Conservation (phyloP, 441 rosid species). For the Populus hybrid region DNA sequence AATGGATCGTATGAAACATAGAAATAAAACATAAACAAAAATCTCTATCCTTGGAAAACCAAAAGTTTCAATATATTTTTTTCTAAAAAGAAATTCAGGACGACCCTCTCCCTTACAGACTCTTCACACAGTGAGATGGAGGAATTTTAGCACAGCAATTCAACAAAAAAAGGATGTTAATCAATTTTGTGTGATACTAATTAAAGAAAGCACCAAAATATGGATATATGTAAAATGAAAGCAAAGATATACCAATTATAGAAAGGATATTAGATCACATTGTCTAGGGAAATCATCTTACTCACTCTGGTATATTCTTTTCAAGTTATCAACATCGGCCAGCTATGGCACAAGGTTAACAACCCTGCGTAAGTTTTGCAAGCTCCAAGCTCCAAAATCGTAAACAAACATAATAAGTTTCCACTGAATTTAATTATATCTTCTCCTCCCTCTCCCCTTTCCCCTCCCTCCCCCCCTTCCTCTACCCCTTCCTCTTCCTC, state of each 20-base stretch:
- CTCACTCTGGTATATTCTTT: neutral
- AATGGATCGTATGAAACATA: too few species aligned
- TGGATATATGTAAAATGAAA: neutral
- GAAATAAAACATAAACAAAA: too few species aligned
- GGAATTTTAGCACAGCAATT: neutral
- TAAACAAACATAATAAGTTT: neutral
- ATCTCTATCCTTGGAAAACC: too few species aligned
- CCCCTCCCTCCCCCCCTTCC: conserved; percentile 53
- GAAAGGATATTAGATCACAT: neutral
- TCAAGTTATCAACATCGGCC: neutral
- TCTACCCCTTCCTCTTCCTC: conserved; percentile 46
- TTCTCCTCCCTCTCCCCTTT: conserved; percentile 31
- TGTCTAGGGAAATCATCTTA: neutral
- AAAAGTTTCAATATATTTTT: too few species aligned
- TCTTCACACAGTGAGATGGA: too few species aligned
- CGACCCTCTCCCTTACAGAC: too few species aligned
- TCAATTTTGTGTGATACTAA: neutral
- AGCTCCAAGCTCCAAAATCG: neutral
- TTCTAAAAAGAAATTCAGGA: too few species aligned
- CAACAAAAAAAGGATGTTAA: neutral
- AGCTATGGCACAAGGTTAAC: neutral
- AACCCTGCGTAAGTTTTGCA: neutral
- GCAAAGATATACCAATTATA: neutral
- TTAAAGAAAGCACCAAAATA: neutral
- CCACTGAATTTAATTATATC: neutral